phyloP scores from a whole-genome alignment of 805 yeast genomes.

The Hanseniaspora occidentalis region DNA sequence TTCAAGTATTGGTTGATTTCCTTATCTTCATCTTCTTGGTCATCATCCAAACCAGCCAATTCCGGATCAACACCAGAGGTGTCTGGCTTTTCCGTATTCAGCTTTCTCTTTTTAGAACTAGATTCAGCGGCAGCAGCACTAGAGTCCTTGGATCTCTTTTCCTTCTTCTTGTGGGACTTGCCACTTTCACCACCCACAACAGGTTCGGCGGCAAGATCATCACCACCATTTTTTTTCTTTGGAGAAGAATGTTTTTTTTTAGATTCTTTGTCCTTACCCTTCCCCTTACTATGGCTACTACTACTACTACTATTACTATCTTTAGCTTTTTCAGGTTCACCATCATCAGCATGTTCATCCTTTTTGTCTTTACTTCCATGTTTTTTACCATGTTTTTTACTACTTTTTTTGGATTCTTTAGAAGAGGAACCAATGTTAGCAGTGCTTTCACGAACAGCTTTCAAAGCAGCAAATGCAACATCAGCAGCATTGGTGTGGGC shows the following conservation, averaged over 20 bases:
- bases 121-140: too few relatives aligned
- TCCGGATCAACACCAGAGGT: constrained; percentile 55
- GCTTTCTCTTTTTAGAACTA: constrained; percentile 13
- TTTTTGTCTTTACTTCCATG: too few relatives aligned
- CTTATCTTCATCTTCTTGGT: constrained; percentile 6
- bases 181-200: neutral
- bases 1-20: constrained; percentile 25
- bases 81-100: constrained; percentile 10
- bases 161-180: constrained; percentile 8
- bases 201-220: constrained; percentile 8
- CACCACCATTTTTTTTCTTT: constrained; percentile 1
- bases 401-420: constrained; percentile 17
- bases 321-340: too few relatives aligned
- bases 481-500: constrained; percentile 19
- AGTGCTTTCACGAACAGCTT: neutral
- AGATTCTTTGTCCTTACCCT: too few relatives aligned
- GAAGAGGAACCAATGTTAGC: constrained; percentile 12
- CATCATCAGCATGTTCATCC: too few relatives aligned
- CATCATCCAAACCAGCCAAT: constrained; percentile 36
- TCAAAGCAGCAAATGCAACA: neutral
- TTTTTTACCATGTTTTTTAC: constrained; percentile 12
- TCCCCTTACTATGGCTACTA: constrained; percentile 4
- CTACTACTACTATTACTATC: constrained; percentile 4
- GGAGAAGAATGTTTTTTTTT: too few relatives aligned
- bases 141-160: constrained; percentile 3